Conservation (phyloP, 2,329 filamentous ascomycete genomes). For the Clarireedia paspali region DNA sequence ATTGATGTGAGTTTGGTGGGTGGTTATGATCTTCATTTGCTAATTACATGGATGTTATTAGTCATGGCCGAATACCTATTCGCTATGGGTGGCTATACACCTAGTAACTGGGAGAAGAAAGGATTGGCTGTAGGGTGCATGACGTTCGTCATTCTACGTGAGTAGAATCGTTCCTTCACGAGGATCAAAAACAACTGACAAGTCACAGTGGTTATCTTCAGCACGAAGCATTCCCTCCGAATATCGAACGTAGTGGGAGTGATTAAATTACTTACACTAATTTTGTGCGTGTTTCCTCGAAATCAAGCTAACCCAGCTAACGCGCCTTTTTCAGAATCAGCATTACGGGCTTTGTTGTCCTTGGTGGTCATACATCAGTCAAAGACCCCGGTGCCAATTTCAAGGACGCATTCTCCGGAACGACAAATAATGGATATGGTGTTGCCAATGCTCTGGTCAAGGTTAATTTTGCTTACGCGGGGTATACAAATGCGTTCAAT, state of each 20-base stretch:
- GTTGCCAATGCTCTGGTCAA: conserved; percentile 52
- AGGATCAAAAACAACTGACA: neutral
- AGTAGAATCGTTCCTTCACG: conserved; percentile 20
- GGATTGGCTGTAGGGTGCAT: conserved; percentile 51
- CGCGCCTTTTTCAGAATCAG: conserved; percentile 32
- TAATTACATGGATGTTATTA: conserved; percentile 3
- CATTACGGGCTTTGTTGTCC: conserved; percentile 54
- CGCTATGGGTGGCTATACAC: conserved; percentile 41
- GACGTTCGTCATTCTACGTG: conserved; percentile 38
- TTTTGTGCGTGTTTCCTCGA: conserved; percentile 38
- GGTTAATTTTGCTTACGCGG: conserved; percentile 50
- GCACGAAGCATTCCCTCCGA: conserved; percentile 50
- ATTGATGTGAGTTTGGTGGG: too few relatives aligned
- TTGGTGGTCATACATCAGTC: conserved; percentile 46
- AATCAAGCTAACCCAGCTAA: conserved; percentile 5
- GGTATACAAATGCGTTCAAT: conserved; percentile 53
- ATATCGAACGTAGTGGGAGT: conserved; percentile 48
- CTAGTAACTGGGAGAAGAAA: conserved; percentile 56
- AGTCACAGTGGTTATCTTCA: conserved; percentile 36
- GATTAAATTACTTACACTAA: conserved; percentile 52
- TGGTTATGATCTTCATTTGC: neutral
- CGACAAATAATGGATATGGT: conserved; percentile 37
- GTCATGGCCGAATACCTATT: conserved; percentile 58
- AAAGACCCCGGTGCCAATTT: conserved; percentile 47
- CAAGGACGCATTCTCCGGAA: conserved; percentile 44